Conservation (phyloP, 139 green algal genomes). For the Auxenochlorella protothecoides region DNA sequence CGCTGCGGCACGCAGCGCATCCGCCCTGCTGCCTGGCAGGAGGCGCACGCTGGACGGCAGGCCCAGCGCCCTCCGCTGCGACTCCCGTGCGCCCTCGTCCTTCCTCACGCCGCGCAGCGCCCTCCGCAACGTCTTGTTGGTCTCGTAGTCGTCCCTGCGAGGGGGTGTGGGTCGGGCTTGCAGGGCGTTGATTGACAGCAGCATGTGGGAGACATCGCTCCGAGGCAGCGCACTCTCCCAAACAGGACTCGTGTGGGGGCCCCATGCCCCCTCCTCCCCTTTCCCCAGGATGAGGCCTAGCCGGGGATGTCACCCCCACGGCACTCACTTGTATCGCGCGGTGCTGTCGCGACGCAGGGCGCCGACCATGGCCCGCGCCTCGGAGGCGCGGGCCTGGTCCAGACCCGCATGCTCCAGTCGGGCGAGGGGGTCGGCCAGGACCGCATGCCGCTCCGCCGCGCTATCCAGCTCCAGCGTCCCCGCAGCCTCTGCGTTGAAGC, state of each 20-base stretch:
- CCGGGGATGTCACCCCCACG: background rate
- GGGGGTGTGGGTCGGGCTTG: too few species aligned
- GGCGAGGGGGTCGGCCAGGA: conserved; percentile 40
- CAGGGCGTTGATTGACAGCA: background rate
- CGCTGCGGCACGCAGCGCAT: conserved; percentile 33
- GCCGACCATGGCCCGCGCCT: conserved; percentile 15
- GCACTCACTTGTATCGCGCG: conserved; percentile 14
- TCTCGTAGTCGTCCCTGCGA: conserved; percentile 24
- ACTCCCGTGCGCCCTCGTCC: conserved; percentile 23
- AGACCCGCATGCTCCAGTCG: conserved; percentile 36
- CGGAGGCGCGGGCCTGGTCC: conserved; percentile 17
- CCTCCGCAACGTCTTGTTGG: conserved; percentile 26
- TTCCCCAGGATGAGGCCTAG: background rate
- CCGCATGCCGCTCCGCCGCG: conserved; percentile 2
- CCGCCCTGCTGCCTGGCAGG: conserved; percentile 35
- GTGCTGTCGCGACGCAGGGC: conserved; percentile 29
- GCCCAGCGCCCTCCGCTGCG: conserved; percentile 34
- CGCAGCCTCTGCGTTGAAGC: conserved; percentile 44
- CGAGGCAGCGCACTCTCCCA: background rate
- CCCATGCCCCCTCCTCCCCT: background rate
- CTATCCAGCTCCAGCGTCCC: conserved; percentile 43
- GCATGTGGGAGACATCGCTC: conserved; percentile 1
- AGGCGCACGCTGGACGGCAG: conserved; percentile 48
- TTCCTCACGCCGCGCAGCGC: conserved; percentile 23
- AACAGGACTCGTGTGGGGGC: background rate